A percentile compares a stretch with the other conserved stretches of the same genome.
These are phyloP conservation scores for Claviceps sp. DNA, from an alignment of 2,329 filamentous ascomycete genomes.

Conservation along the genomic window DNA sequence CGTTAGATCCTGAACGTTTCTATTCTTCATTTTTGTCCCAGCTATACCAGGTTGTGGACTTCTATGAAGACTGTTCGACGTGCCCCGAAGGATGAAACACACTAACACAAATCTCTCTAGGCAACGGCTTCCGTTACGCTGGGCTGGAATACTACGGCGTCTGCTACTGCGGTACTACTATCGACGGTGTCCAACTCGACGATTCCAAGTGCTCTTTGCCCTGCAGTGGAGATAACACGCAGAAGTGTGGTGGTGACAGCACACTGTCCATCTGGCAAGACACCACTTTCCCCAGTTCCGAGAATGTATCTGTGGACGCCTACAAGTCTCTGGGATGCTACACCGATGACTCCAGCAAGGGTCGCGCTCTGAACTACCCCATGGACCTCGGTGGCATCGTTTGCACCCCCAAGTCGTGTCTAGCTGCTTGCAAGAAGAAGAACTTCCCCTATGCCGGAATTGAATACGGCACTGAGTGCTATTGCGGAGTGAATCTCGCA, in stretches of 20 bases:
- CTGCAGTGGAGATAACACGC: constrained; percentile 31
- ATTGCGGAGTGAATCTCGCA: constrained; percentile 39
- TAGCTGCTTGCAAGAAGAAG: constrained; percentile 26
- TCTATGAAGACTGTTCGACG: neutral
- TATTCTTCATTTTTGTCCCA: neutral
- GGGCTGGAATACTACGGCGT: constrained; percentile 37
- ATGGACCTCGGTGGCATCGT: constrained; percentile 22
- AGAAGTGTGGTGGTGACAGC: constrained; percentile 34
- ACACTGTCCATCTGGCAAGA: constrained; percentile 36
- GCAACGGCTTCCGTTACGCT: constrained; percentile 36
- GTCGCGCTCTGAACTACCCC: constrained; percentile 32
- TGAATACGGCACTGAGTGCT: constrained; percentile 33
- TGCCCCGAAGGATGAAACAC: neutral
- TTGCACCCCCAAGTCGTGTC: constrained; percentile 30
- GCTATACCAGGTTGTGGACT: no score
- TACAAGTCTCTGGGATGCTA: constrained; percentile 53
- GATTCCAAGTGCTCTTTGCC: constrained; percentile 44
- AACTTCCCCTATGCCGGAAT: constrained; percentile 36
- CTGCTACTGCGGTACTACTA: constrained; percentile 39
- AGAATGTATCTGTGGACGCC: constrained; percentile 31
- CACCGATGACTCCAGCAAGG: constrained; percentile 27
- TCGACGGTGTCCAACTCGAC: constrained; percentile 37
- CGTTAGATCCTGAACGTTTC: neutral
- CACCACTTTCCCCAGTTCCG: constrained; percentile 30
- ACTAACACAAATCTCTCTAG: constrained; percentile 12